Evolutionary conservation across 1,139 yeast genomes (phyloP), one percentile per base, ranked within the genome.

Genomic region (Trichomonascaceae sp.): DNA sequence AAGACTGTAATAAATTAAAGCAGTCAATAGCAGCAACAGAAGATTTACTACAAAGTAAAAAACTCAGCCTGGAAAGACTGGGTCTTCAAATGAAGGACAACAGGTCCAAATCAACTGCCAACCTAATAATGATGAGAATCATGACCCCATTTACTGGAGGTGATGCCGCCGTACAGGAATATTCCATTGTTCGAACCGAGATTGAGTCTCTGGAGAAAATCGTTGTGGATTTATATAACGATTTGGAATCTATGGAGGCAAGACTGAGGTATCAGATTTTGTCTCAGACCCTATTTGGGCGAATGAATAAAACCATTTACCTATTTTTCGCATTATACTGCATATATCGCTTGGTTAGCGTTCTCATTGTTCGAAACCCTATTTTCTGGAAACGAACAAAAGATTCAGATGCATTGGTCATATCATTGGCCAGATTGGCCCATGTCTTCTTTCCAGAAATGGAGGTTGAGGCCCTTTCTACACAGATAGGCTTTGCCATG

Each of bases 141-240:
- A 49, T 68, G 53, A 60, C 63, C 10, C 54, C 63, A 13, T 48
- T 66, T 24, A 58, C 65, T 12, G 55, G 61, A 7, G 62, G 63
- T 46, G 69, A 66, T 55, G 64, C 60, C 41, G 49, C 87, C 61
- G 81, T 81, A 55, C 83, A 84, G 67, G 96, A 88, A 65, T 80
- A 86, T 50, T 73, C 79, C 47, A 77, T 80, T 53, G 74, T 86
- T 27, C 74, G 79, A 30, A 82, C 85, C 6, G 93, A 96, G 90
- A 73, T 88, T 58, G 72, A 76, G 46, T 87, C 95, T 3, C 70
- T 84, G 49, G 72, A 74, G 36, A 83, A 84, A 50, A 69, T 71
- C 58, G 55, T 58, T 10, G 44, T 48, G 24, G 70, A 70, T 39
- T 61, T 74, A 6, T 63, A 62, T 36, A 55, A 62, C 39, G 78